phyloP scores from a whole-genome alignment of 257 asterid species.

The Prunella vulgaris region DNA sequence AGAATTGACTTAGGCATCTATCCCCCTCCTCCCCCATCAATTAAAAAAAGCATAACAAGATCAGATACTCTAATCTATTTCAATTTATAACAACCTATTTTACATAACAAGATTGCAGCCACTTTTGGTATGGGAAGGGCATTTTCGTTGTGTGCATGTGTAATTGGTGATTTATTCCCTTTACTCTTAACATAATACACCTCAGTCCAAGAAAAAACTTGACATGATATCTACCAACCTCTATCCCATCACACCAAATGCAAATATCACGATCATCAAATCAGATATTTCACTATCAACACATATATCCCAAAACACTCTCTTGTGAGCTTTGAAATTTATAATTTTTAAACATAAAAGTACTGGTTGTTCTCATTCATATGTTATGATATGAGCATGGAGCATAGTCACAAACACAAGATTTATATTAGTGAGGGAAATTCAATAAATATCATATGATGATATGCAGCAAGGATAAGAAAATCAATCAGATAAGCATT shows the following conservation, averaged over 20 bases:
- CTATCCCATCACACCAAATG: not conserved
- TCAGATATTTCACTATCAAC: not conserved
- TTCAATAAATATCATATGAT: not conserved
- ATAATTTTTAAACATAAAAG: not conserved
- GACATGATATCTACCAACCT: not conserved
- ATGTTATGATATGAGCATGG: not conserved
- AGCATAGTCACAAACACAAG: not conserved
- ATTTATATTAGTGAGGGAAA: not conserved
- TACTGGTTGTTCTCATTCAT: not conserved
- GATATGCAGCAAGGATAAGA: constrained; percentile 5
- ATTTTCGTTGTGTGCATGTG: no score
- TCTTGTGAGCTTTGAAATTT: not conserved
- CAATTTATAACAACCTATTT: not conserved
- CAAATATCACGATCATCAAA: not conserved
- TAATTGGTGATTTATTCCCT: no score
- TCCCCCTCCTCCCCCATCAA: not conserved
- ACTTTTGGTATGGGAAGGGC: no score
- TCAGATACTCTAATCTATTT: not conserved
- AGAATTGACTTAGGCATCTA: not conserved
- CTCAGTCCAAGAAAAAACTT: not conserved
- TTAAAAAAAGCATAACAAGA: not conserved
- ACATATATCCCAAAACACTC: not conserved
- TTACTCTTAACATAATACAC: no score
- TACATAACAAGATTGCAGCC: no score
- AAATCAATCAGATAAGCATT: not conserved